Conservation (phyloP, 2,329 filamentous ascomycete species). For the Verticillium nonalfalfae region DNA sequence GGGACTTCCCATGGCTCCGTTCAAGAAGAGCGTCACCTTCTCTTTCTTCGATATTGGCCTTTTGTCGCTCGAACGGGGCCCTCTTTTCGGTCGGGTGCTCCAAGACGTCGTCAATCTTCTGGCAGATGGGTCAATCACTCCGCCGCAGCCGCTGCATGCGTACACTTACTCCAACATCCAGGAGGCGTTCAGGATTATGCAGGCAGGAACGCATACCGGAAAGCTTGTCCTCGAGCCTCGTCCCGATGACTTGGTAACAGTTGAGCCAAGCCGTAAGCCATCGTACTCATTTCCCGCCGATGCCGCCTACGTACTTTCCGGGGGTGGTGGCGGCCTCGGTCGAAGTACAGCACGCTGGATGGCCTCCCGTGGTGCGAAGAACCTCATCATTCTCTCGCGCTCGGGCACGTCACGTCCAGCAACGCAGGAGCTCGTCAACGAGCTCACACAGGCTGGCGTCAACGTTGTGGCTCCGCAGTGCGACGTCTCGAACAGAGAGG, state of each 20-base stretch:
- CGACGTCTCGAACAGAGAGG: neutral
- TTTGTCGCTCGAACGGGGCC: neutral
- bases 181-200: slow-evolving; percentile 31
- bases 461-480: neutral
- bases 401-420: too few species aligned
- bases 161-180: slow-evolving; percentile 15
- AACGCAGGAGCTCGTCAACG: too few species aligned
- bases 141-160: neutral
- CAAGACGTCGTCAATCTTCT: too few species aligned
- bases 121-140: neutral
- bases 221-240: slow-evolving; percentile 28
- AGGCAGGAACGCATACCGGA: slow-evolving; percentile 30
- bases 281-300: slow-evolving; percentile 9
- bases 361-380: too few species aligned
- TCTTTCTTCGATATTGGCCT: neutral
- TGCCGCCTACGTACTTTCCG: slow-evolving; percentile 22
- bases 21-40: neutral
- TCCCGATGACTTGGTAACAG: neutral
- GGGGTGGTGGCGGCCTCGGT: slow-evolving; percentile 26
- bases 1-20: slow-evolving; percentile 12
- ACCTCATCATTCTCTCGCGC: too few species aligned
- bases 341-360: too few species aligned
- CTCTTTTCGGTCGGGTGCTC: too few species aligned
- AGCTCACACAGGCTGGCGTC: neutral
- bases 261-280: slow-evolving; percentile 11